Evolutionary conservation across 2,329 filamentous ascomycete genomes (phyloP), one percentile per base, ranked within the genome.

Genomic region (Coniella lustricola): DNA sequence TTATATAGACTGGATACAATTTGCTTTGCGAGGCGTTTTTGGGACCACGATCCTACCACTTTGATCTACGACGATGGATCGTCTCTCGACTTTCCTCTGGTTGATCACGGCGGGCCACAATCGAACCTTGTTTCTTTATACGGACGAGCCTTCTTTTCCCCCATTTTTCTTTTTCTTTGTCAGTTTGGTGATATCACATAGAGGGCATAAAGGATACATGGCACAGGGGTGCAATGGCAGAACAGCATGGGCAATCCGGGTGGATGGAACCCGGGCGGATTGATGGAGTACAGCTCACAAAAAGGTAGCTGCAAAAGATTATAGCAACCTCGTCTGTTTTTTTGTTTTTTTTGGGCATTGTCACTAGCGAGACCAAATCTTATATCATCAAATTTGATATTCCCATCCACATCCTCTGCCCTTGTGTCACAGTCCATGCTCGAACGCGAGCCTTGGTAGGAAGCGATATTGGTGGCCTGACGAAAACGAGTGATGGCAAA

Each of bases 11-110:
- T 41, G 44, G 51, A 46, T 51, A 44, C 38, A 48, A 29, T 29
- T 32, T n/a, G n/a, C n/a, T n/a, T 51, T 53, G 51, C 51, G 44
- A 51, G 51, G 51, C 51, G 51, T 53, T 51, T n/a, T 29, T 22
- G 36, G 50, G 50, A 50, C 29, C 31, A 50, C 40, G 38, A 46
- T 50, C 40, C 47, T 39, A 53, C 41, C 36, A 38, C 18, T 44
- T 50, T 20, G 8, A 44, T 42, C 13, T 17, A 45, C 44, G 33
- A 41, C 41, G 29, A 41, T 52, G 29, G 47, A 50, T 32, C n/a
- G n/a, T n/a, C 32, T 39, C 21, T 25, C 18, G 29, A 39, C 36
- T 52, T 49, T 18, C 22, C 42, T 42, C 50, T 31, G 47, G 42
- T 40, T n/a, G 42, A 38, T 43, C 38, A 46, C 33, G 25, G 25